Conservation (phyloP, 2,329 filamentous ascomycete species). For the Rhynchosporium agropyri region DNA sequence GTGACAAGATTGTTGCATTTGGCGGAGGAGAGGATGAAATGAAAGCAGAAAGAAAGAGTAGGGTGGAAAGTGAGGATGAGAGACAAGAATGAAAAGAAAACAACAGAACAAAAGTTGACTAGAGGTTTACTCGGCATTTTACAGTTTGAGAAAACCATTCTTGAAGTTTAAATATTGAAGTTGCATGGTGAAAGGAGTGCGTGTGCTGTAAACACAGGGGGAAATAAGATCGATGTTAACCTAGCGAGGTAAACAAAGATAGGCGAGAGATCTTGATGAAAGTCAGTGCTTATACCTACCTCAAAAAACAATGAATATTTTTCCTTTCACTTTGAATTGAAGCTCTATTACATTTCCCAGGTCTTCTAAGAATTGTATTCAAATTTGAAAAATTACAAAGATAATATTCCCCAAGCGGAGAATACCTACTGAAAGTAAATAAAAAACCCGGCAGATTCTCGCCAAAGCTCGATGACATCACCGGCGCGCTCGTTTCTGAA, state of each 20-base stretch:
- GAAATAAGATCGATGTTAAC: not conserved
- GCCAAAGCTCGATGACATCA: constrained; percentile 14
- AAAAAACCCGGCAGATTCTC: not conserved
- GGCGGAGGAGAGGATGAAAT: not conserved
- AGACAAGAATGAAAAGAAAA: not conserved
- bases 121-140: too few species aligned
- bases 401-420: not conserved
- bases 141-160: too few species aligned
- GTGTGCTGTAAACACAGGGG: not conserved
- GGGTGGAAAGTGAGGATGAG: not conserved
- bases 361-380: not conserved
- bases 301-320: not conserved
- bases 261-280: not conserved
- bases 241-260: constrained; percentile 12
- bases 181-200: not conserved
- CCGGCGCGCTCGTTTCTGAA: not conserved
- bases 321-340: not conserved
- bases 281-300: not conserved
- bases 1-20: not conserved
- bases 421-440: not conserved
- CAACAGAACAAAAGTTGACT: too few species aligned
- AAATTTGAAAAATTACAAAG: not conserved
- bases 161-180: too few species aligned
- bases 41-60: not conserved
- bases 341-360: not conserved